Evolutionary conservation across 441 rosid species (phyloP), one percentile per base, ranked within the genome.

Genomic region (Gossypium schwendimanii): DNA sequence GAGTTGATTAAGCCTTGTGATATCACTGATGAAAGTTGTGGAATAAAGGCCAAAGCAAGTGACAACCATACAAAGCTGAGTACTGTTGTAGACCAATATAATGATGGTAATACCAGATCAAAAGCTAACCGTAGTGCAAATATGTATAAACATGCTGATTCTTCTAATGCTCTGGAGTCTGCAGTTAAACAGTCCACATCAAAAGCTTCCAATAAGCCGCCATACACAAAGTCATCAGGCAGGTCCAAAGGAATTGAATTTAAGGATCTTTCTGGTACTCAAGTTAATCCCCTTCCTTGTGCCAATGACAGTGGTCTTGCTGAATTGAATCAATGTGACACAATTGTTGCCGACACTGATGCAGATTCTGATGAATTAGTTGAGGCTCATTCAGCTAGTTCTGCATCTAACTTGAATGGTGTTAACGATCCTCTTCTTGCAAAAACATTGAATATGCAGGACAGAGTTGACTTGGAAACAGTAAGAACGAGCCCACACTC

Each of bases 351-450:
- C 2, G 80, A 65, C 12, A 52, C 67, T 44, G 70, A 70, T 9
- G 41, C 4, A 76, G 69, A 33, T 6, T 78, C 57, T 68, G 74
- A 68, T 74, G 52, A 45, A 28, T 62, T 0, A 3, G 62, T 47
- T 52, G 69, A 73, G 59, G 71, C 66, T 54, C 73, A 49, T 79
- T 70, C 85, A 71, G 79, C 69, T 71, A 60, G 70, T 73, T 76
- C 79, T 65, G 75, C 52, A 50, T 73, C 76, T 60, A 75, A 74
- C 68, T 66, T 50, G 61, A 77, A 73, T 72, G 81, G 73, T 65
- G 39, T 50, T 11, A 45, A 67, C 28, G 24, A 36, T 23, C 60
- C 66, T 59, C 74, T 50, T 50, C 17, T 36, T 31, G 55, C 1
- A 9, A 73, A 64, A 14, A 64, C 71, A 73, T 64, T 44, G 47